phyloP scores from a whole-genome alignment of 352 stramenopile species.

The Globisporangium nunn region DNA sequence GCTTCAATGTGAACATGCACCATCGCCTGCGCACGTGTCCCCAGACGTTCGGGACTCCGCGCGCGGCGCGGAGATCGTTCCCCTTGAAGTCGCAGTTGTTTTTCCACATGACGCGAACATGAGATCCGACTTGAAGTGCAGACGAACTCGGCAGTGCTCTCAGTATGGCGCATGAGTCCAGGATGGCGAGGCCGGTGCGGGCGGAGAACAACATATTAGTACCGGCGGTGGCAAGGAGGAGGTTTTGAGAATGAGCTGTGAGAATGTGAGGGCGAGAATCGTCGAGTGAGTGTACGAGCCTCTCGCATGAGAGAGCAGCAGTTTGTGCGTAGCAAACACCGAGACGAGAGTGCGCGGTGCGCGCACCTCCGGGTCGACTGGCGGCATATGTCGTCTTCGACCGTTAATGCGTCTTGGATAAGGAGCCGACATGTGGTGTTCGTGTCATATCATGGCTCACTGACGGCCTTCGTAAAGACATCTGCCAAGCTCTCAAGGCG shows the following conservation, averaged over 20 bases:
- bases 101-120: conserved; percentile 14
- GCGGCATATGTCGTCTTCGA: no score
- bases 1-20: conserved; percentile 18
- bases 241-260: neutral
- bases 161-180: neutral
- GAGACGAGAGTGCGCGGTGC: neutral
- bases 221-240: neutral
- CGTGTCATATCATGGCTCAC: no score
- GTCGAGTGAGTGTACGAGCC: no score
- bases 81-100: conserved; percentile 15
- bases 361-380: neutral
- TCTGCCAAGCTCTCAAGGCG: no score
- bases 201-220: neutral
- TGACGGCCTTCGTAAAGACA: no score
- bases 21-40: conserved; percentile 13
- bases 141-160: no score
- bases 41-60: conserved; percentile 9
- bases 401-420: no score
- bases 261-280: neutral
- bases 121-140: no score
- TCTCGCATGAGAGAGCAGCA: no score
- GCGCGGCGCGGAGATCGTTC: conserved; percentile 8
- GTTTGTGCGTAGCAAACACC: no score
- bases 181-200: neutral
- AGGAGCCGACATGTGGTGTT: no score